Evolutionary conservation across 805 yeast species (phyloP).

Genomic region (Kregervanrija pseudodelftensis): DNA sequence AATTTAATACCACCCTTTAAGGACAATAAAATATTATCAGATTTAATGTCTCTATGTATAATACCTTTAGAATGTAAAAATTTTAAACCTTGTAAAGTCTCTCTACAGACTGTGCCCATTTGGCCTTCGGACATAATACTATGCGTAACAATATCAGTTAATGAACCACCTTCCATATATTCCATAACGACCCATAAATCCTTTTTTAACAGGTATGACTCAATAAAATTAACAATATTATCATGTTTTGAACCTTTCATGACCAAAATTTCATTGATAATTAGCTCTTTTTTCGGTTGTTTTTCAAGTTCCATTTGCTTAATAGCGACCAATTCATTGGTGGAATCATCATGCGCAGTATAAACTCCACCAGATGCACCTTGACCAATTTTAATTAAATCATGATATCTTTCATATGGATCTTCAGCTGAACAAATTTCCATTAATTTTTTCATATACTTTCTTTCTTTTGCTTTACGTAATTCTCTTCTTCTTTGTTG

Average conservation of each 20-base stretch:
- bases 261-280: conserved; percentile 90
- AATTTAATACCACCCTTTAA: conserved; percentile 84
- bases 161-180: conserved; percentile 97
- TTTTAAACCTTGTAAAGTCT: conserved; percentile 77
- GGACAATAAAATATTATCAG: conserved; percentile 83
- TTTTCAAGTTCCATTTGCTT: conserved; percentile 93
- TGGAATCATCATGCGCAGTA: conserved; percentile 64
- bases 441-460: conserved; percentile 61
- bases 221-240: conserved; percentile 91
- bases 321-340: conserved; percentile 70
- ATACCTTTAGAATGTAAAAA: conserved; percentile 89
- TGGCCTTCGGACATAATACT: conserved; percentile 85
- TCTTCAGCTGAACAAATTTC: conserved; percentile 81
- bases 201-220: conserved; percentile 68
- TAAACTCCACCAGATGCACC: conserved; percentile 98
- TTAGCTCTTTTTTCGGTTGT: conserved; percentile 93
- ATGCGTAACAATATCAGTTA: conserved; percentile 92
- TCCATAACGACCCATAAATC: conserved; percentile 98
- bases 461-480: conserved; percentile 62
- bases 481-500: conserved; percentile 73
- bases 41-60: conserved; percentile 92
- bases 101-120: conserved; percentile 91
- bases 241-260: conserved; percentile 89
- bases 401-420: conserved; percentile 63
- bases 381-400: conserved; percentile 84